Base-by-base conservation (phyloP, 768 basidiomycete genomes). In the Ramaria sp. region DNA sequence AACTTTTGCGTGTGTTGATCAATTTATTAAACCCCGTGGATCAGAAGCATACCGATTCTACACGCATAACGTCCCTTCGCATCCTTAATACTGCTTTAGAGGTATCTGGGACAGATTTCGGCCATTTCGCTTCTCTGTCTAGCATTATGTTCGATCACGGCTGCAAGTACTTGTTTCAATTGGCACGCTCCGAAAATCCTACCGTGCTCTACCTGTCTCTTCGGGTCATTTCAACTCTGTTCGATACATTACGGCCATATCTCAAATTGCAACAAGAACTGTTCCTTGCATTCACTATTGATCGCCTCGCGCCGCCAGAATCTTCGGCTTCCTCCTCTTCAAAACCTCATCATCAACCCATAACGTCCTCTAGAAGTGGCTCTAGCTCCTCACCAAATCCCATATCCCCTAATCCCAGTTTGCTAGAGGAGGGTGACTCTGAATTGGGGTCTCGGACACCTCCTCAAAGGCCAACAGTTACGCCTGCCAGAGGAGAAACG, bases 81-180 rank as follows among this genome's bases (percentile, higher is more conserved):
- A 86, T 94, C 56, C 77, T 99, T 55, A 92, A 94, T 64, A 77
- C 84, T 20, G 87, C 91, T 2, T 83, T 98, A 54, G 91, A 97
- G 68, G 82, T 84, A 52, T 82, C 91, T 19, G 94, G 93, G 7
- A 68, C 77, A 7, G 79, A 77, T 42, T 81, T 99, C 54, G 81
- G 84, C 24, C 73, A 79, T 27, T 97, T 87, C 68, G 82, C 87
- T 7, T 90, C 89, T 7, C 73, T 98, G 34, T 73, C 82, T 51
- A 74, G 77, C 27, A 82, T 97, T 55, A 75, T 97, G 34, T 71
- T 88, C 13, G 95, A 99, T 66, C 78, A 86, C 49, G 93, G 90
- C 0, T 98, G 95, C 78, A 94, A 95, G 72, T 93, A 88, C 66
- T 81, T 99, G 33, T 97, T 99, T 77, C 94, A 96, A 71, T 82